Conservation (phyloP, 352 stramenopile species). For the Phytophthora megakarya region DNA sequence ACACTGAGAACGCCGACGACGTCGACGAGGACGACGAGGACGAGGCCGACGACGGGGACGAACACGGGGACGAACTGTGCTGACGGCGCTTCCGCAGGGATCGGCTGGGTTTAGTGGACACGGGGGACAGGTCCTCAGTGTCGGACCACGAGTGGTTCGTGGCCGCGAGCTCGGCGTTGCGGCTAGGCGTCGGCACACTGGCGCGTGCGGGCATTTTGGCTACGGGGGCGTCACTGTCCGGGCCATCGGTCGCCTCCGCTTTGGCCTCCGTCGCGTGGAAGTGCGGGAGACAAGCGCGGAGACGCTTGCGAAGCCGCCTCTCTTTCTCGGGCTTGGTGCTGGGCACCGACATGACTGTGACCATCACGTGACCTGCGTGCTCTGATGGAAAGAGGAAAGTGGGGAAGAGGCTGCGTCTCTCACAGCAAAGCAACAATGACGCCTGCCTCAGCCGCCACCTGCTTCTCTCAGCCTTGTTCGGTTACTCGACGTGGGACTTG, state of each 20-base stretch:
- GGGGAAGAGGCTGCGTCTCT: neutral
- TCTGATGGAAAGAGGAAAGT: constrained; percentile 16
- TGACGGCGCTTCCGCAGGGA: constrained; percentile 23
- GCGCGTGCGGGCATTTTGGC: constrained; percentile 11
- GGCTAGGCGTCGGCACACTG: constrained; percentile 2
- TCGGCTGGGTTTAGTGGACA: constrained; percentile 24
- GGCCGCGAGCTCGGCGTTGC: constrained; percentile 7
- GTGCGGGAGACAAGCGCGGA: constrained; percentile 34
- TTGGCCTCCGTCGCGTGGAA: constrained; percentile 24
- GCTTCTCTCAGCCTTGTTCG: neutral
- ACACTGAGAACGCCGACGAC: constrained; percentile 44
- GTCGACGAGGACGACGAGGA: constrained; percentile 35
- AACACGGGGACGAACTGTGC: constrained; percentile 27
- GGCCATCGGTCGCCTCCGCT: constrained; percentile 12
- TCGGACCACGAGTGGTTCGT: constrained; percentile 51
- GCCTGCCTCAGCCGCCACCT: constrained; percentile 31
- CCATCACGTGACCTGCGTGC: constrained; percentile 19
- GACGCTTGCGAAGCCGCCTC: constrained; percentile 34
- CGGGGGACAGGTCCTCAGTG: constrained; percentile 43
- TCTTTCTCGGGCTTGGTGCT: constrained; percentile 15
- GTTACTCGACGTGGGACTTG: constrained; percentile 24
- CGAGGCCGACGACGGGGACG: constrained; percentile 22
- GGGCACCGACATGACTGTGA: constrained; percentile 25
- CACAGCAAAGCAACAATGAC: constrained; percentile 25
- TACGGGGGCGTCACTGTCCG: constrained; percentile 2